Evolutionary conservation across 2,329 filamentous ascomycete species (phyloP), one percentile per base, ranked within the genome.

Genomic region (Fusarium devonianum): DNA sequence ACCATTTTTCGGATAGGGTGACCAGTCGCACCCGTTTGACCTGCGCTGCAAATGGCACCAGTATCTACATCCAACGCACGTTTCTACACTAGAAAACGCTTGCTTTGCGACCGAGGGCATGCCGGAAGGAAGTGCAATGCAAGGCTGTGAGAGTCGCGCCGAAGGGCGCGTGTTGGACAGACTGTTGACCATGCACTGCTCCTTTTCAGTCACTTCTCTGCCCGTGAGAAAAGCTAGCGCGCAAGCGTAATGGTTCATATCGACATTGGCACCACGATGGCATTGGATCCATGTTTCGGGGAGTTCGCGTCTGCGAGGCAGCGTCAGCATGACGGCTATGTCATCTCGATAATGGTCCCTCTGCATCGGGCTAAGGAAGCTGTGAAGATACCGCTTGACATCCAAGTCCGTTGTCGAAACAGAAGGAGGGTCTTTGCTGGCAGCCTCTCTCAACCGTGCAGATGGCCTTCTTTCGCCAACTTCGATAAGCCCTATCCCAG

Each of bases 21-120:
- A 41, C 62, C 65, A 69, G 26, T 64, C 60, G 42, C 69, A 73
- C 10, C 39, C 28, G 26, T 65, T 70, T 2, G 45, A 48, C 4
- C 51, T 56, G 5, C 66, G 58, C 5, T 64, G 59, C 2, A 63
- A 38, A 21, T 64, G 49, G 6, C 54, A 49, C 21, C 52, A 66
- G 48, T 73, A 74, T 23, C 50, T 63, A 30, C 69, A 71, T 3
- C 67, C 63, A 0, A 69, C 67, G 47, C 71, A 74, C 5, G 62
- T 58, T 7, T 36, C 33, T 2, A 40, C 11, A 5, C 36, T 33
- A 26, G 53, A 60, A 22, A 72, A 67, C 1, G 58, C 36, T 7
- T 39, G 22, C 14, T 56, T 60, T 2, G 63, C 55, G 3, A 44
- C 34, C 0, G 22, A 7, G 1, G 65, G 44, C 34, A 72, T 43